phyloP scores from a whole-genome alignment of 495 filamentous ascomycete species.

The Delitschia confertaspora region DNA sequence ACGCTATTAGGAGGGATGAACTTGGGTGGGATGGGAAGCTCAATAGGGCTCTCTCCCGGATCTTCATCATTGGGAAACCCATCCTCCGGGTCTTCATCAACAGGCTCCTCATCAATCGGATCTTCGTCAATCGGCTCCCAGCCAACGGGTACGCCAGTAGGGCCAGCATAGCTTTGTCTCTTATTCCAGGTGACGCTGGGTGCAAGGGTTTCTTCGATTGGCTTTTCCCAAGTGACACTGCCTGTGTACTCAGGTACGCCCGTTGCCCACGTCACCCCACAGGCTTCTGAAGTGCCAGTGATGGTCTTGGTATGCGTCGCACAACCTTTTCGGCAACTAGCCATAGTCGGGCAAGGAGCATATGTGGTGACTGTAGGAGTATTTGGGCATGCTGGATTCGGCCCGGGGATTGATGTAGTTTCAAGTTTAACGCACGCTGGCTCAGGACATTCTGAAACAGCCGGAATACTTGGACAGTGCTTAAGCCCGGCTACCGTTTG shows the following conservation, averaged over 20 bases:
- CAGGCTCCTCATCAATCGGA: slow-evolving; percentile 9
- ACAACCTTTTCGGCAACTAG: slow-evolving; percentile 7
- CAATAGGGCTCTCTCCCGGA: slow-evolving; percentile 3
- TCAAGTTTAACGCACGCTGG: slow-evolving; percentile 1
- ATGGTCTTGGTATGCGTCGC: neutral
- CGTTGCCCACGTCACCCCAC: slow-evolving; percentile 2
- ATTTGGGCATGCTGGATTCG: slow-evolving; percentile 4
- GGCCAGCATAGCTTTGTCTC: slow-evolving; percentile 5
- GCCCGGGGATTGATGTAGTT: slow-evolving; percentile 5
- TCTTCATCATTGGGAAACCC: slow-evolving; percentile 8
- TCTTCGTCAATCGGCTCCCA: too few species aligned
- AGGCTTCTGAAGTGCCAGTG: slow-evolving; percentile 1
- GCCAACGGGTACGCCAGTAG: slow-evolving; percentile 4
- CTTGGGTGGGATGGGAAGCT: neutral
- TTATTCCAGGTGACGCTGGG: slow-evolving; percentile 8
- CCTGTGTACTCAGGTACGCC: neutral
- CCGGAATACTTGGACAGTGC: slow-evolving; percentile 7
- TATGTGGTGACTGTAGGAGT: slow-evolving; percentile 5
- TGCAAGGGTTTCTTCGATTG: neutral
- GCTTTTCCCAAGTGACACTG: slow-evolving; percentile 1
- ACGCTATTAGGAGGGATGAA: too few species aligned
- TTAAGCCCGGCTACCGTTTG: neutral
- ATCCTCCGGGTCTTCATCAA: too few species aligned
- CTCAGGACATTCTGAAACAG: neutral
- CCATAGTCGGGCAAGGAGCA: slow-evolving; percentile 7